Evolutionary conservation across 495 filamentous ascomycete species (phyloP).

Genomic region (Annulohypoxylon nitens): DNA sequence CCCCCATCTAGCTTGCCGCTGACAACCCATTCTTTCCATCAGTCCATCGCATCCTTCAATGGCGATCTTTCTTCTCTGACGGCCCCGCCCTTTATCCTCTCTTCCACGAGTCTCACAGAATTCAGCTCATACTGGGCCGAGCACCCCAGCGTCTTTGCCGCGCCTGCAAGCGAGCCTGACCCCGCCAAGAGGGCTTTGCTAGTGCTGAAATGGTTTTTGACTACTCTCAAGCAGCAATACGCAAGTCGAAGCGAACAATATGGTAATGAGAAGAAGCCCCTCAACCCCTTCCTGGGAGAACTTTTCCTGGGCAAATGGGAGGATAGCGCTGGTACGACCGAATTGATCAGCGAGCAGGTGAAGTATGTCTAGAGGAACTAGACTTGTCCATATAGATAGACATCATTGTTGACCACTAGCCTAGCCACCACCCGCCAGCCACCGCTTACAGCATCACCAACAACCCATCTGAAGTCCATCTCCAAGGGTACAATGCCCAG

Average conservation of each 20-base stretch:
- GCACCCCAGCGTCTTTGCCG: conserved; percentile 88
- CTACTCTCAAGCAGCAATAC: conserved; percentile 95
- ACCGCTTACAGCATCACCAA: conserved; percentile 96
- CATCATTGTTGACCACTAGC: conserved; percentile 66
- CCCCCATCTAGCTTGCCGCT: neutral
- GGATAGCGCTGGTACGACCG: conserved; percentile 77
- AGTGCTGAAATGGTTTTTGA: conserved; percentile 97
- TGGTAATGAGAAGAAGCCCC: conserved; percentile 95
- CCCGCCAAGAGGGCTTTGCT: conserved; percentile 85
- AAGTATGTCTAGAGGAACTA: conserved; percentile 68
- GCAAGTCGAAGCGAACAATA: conserved; percentile 90
- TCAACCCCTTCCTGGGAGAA: conserved; percentile 94
- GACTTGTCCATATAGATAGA: conserved; percentile 54
- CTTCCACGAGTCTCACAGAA: conserved; percentile 89
- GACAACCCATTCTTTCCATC: neutral
- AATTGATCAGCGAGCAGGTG: conserved; percentile 74
- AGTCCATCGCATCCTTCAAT: conserved; percentile 97
- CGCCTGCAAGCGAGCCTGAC: conserved; percentile 83
- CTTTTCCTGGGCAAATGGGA: conserved; percentile 91
- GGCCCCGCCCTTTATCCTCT: conserved; percentile 95
- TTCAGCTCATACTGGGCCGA: conserved; percentile 98
- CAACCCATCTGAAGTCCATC: conserved; percentile 81
- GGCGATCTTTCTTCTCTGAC: conserved; percentile 95
- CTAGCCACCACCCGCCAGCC: conserved; percentile 94
- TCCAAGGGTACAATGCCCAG: conserved; percentile 98